phyloP scores from a whole-genome alignment of 31 red algal genomes.

The Pterothamnion heteromorphum region DNA sequence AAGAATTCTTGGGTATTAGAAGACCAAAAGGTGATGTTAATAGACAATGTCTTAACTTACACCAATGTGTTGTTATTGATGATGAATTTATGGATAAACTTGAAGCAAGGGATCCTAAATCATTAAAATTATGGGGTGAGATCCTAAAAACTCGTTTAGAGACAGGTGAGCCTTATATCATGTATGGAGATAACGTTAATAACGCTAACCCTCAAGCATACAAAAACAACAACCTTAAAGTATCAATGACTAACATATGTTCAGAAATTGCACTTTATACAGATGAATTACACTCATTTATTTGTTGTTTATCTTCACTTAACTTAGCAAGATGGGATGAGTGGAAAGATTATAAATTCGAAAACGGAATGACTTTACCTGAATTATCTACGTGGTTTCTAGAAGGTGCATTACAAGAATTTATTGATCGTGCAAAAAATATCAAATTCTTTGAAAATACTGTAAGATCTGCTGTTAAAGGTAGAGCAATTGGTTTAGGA shows the following conservation, averaged over 20 bases:
- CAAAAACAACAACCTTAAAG: neutral
- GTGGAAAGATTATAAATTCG: constrained; percentile 17
- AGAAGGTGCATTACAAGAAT: neutral
- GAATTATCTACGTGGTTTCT: neutral
- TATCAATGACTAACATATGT: neutral
- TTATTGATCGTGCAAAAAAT: neutral
- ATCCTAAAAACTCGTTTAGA: neutral
- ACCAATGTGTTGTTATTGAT: neutral
- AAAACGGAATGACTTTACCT: neutral
- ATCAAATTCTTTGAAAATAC: neutral
- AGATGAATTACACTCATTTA: neutral
- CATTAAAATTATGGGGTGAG: neutral
- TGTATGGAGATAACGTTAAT: neutral
- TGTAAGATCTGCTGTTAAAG: neutral
- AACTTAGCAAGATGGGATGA: neutral
- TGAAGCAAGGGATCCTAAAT: neutral
- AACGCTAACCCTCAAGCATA: neutral
- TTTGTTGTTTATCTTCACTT: neutral
- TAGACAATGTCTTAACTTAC: neutral
- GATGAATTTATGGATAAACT: neutral
- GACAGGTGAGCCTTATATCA: neutral
- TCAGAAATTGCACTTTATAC: neutral
- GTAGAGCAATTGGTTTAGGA: neutral
- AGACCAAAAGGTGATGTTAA: neutral
- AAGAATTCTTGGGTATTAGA: neutral